Evolutionary conservation across 1,139 yeast species (phyloP), one percentile per base, ranked within the genome.

Genomic region (Geotrichum cucujoidarum): DNA sequence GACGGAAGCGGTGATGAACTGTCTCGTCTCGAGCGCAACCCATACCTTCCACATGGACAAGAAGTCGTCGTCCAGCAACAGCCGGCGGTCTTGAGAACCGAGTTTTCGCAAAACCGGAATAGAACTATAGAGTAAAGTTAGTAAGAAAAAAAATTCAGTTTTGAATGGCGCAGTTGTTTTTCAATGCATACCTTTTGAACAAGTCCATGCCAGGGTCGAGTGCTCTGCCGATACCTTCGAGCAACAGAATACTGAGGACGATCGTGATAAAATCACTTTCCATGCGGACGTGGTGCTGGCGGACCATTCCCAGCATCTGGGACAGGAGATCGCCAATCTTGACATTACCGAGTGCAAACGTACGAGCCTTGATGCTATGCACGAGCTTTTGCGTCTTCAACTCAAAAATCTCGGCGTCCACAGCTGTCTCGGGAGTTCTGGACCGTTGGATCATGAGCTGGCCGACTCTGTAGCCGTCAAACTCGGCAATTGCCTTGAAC

Each of bases 191-290:
- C 50, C 50, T 85, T 76, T 95, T 95, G 75, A 92, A 90, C 53
- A 92, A 75, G 68, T 92, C 98, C 61, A 92, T 73, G 40, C 87
- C 80, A 1, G 97, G 97, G 66, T 92, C 95, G 51, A 92, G 72
- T 65, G 86, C 95, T 63, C 97, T 75, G 18, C 98, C 98, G 49
- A 92, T 86, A 13, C 98, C 98, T 67, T 92, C 98, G 50, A 92
- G 69, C 51, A 92, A 72, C 46, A 92, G 68, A 32, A 92, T 89
- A 1, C 97, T 95, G 35, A 92, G 89, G 16, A 92, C 85, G 24
- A 94, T 95, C 22, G 95, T 88, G 41, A 92, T 83, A 61, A 92
- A 92, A 64, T 92, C 98, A 6, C 95, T 95, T 61, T 92, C 99
- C 96, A 94, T 86, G 62, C 97, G 76, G 18, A 92, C 98, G 65